Base-by-base conservation (phyloP, 2,329 filamentous ascomycete species). In the Dactylella cylindrospora region DNA sequence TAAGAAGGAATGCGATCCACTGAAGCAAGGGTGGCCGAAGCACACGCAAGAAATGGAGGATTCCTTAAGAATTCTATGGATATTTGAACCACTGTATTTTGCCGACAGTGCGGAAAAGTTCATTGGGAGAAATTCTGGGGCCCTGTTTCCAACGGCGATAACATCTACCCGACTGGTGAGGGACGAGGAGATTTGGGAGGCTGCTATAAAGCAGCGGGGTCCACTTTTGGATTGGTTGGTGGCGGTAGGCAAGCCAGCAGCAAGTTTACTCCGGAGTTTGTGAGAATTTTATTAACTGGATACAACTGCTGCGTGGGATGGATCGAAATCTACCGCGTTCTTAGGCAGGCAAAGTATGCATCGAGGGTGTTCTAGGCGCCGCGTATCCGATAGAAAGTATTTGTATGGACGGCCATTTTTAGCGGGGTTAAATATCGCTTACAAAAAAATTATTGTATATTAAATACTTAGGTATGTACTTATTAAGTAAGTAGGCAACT, bases 171-270 rank as follows among this genome's bases (percentile, higher is more conserved):
- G 12, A 17, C 10, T 38, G 13, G 22, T 61, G 20, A 28, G n/a
- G 1, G 55, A 61, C 13, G 47, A 53, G 25, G 25, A 29, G 22
- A 20, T 61, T 17, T 61, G 55, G 55, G 28, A 38, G n/a, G 40
- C 26, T 5, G 55, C 40, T 2, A 46, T 40, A 10, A 12, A 43
- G 17, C 22, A 52, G 20, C 40, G 44, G 17, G 41, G 47, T 22
- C 22, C 43, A 4, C 36, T 53, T 10, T 35, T 51, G 35, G 22
- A 23, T 3, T 61, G 40, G 40, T 19, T 61, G 40, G 22, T 61
- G 47, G 38, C 15, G 41, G 26, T 53, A 3, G 55, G 55, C 2
- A 47, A 29, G 2, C 55, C 55, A n/a, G 47, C 55, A 3, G 55
- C 29, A 22, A 33, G 17, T 22, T 7, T 51, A 10, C 25, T 32